phyloP scores from a whole-genome alignment of 129 eudicot species.

The Sambucus nigra region DNA sequence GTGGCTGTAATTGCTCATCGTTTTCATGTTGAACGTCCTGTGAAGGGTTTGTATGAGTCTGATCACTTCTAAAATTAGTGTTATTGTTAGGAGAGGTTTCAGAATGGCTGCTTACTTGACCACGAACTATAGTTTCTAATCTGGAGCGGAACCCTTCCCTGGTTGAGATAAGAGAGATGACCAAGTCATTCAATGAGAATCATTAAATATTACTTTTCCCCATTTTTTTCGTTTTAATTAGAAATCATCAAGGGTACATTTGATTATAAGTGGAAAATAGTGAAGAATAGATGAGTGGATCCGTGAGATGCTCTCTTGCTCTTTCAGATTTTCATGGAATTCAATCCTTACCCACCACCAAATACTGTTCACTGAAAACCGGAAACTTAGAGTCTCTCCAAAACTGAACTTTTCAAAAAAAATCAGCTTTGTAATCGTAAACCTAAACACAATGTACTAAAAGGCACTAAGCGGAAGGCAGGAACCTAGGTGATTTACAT shows the following conservation, averaged over 20 bases:
- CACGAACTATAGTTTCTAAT: slow-evolving; percentile 64
- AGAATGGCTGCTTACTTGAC: slow-evolving; percentile 63
- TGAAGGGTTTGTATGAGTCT: slow-evolving; percentile 27
- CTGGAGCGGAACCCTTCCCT: slow-evolving; percentile 92
- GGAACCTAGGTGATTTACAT: too few relatives aligned
- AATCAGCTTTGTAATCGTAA: background rate
- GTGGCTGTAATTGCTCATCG: slow-evolving; percentile 35
- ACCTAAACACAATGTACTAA: background rate
- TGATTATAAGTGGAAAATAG: too few relatives aligned
- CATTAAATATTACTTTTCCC: too few relatives aligned
- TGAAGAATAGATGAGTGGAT: too few relatives aligned
- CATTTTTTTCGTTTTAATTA: too few relatives aligned
- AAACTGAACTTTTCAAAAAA: background rate
- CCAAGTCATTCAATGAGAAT: background rate
- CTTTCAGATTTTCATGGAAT: too few relatives aligned
- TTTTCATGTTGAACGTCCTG: slow-evolving; percentile 51
- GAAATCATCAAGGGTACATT: too few relatives aligned
- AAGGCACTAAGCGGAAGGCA: background rate
- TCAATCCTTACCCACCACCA: too few relatives aligned
- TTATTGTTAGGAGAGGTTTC: slow-evolving; percentile 28
- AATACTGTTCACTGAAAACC: too few relatives aligned
- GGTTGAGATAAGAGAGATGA: slow-evolving; percentile 13
- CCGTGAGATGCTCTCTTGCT: too few relatives aligned
- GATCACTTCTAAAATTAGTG: slow-evolving; percentile 31
- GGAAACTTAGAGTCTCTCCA: background rate